Evolutionary conservation across 1,284 basidiomycete species (phyloP), one percentile per base, ranked within the genome.

Genomic region (Hymenochaete sp.): DNA sequence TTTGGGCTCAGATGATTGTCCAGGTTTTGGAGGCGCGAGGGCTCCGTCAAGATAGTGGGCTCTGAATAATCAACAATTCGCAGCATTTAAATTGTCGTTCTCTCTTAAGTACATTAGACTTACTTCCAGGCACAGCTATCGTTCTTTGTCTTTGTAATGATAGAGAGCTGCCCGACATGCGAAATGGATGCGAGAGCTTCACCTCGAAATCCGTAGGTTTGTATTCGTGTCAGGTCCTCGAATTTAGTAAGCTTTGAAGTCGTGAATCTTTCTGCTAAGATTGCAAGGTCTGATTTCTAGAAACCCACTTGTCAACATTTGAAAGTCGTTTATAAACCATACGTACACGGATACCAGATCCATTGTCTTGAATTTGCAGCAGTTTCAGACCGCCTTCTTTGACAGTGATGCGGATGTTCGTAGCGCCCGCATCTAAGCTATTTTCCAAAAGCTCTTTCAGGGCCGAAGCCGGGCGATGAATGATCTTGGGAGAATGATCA

Each of bases 391-490:
- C 96, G 1, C 96, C 96, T 48, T 98, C 95, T 63, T 96, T 97
- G 54, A 95, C 75, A 0, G 82, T 88, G 44, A 98, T 71, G 38
- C 83, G 82, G 57, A 98, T 92, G 0, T 80, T 79, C 0, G 87
- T 95, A 22, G 93, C 72, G 1, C 89, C 86, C 0, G 96, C 96
- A 66, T 98, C 96, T 25, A 98, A 73, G 16, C 85, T 79, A 58
- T 98, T 98, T 65, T 99, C 96, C 18, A 98, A 69, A 1, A 98
- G 72, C 64, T 98, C 96, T 62, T 99, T 99, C 51, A 98, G 73
- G 1, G 96, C 96, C 53, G 95, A 98, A 7, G 90, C 79, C 0
- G 96, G 96, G 25, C 96, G 71, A 50, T 98, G 95, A 51, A 98
- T 98, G 59, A 98, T 93, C 92, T 96, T 26, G 8, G 43, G 21